Conservation (phyloP, 2,329 filamentous ascomycete species). For the Thelonectria discophora region DNA sequence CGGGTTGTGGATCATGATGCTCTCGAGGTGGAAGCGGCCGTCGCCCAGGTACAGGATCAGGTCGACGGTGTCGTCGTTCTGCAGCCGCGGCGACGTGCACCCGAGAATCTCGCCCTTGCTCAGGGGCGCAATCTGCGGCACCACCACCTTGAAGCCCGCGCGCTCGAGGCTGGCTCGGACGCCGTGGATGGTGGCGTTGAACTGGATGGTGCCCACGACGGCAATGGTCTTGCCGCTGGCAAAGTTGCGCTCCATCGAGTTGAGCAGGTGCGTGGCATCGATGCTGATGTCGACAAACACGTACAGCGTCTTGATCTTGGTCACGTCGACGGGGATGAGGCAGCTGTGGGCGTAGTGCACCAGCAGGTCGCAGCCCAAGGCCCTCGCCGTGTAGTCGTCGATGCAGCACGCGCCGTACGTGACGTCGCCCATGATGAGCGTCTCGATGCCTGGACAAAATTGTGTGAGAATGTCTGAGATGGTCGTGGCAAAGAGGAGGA, state of each 20-base stretch:
- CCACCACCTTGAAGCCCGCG: conserved; percentile 84
- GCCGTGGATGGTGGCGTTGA: conserved; percentile 95
- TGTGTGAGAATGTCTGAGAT: conserved; percentile 95
- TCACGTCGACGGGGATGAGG: conserved; percentile 94
- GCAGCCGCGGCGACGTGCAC: conserved; percentile 87
- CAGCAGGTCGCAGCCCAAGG: conserved; percentile 90
- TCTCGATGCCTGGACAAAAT: conserved; percentile 92
- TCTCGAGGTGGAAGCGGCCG: conserved; percentile 94
- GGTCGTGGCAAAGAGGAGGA: conserved; percentile 94
- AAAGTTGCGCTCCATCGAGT: conserved; percentile 90
- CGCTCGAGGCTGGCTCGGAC: conserved; percentile 79
- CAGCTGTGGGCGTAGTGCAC: conserved; percentile 98
- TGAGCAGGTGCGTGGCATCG: conserved; percentile 85
- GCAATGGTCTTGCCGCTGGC: conserved; percentile 85
- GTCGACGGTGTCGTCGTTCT: conserved; percentile 69
- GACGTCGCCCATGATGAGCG: conserved; percentile 98
- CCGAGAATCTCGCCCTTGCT: conserved; percentile 96
- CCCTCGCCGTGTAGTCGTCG: conserved; percentile 95
- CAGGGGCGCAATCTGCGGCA: conserved; percentile 91
- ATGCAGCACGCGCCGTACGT: conserved; percentile 99
- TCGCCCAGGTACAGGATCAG: conserved; percentile 90
- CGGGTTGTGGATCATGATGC: conserved; percentile 99
- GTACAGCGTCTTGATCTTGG: conserved; percentile 95
- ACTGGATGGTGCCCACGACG: conserved; percentile 96
- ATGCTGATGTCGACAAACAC: conserved; percentile 99